A percentile compares a stretch with the other conserved stretches of the same genome.
phyloP scores from a whole-genome alignment of 1,284 basidiomycete species.

The Apiotrichum akiyoshidainum region DNA sequence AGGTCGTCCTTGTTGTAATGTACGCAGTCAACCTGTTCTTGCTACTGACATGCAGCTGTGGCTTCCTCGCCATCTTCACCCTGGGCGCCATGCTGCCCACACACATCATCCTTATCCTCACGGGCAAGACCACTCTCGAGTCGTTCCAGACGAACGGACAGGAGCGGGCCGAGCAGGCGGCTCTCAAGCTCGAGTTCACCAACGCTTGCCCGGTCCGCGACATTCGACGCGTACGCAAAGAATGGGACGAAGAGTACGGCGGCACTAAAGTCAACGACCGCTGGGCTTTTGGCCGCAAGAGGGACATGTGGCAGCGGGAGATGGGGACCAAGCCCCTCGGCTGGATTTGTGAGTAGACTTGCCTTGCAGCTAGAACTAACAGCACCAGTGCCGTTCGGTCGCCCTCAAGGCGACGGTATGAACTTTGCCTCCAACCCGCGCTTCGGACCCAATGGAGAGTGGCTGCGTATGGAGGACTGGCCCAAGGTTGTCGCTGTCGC shows the following conservation, averaged over 20 bases:
- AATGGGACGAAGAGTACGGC: slow-evolving; percentile 48
- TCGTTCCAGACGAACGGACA: slow-evolving; percentile 40
- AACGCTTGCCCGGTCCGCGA: not conserved
- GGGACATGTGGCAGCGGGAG: slow-evolving; percentile 38
- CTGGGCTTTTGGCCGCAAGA: slow-evolving; percentile 39
- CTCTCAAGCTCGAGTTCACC: slow-evolving; percentile 24
- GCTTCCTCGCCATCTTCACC: slow-evolving; percentile 44
- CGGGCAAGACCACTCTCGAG: slow-evolving; percentile 43
- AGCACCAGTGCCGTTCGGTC: slow-evolving; percentile 44
- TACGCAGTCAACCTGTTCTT: slow-evolving; percentile 21
- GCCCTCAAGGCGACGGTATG: slow-evolving; percentile 43
- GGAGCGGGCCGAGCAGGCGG: slow-evolving; percentile 32
- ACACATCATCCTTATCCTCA: slow-evolving; percentile 40
- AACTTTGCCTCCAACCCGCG: slow-evolving; percentile 40
- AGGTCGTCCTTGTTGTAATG: slow-evolving; percentile 41
- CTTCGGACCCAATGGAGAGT: slow-evolving; percentile 49
- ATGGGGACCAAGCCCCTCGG: slow-evolving; percentile 41
- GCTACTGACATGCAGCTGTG: slow-evolving; percentile 29
- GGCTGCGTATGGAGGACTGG: slow-evolving; percentile 46
- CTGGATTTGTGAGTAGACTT: slow-evolving; percentile 46
- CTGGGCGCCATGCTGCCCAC: slow-evolving; percentile 33
- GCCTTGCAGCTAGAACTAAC: not conserved
- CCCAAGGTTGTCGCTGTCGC: slow-evolving; percentile 24
- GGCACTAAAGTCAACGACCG: slow-evolving; percentile 38
- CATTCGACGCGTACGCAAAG: slow-evolving; percentile 6